phyloP scores from a whole-genome alignment of 805 yeast genomes.

The Candida maesae region DNA sequence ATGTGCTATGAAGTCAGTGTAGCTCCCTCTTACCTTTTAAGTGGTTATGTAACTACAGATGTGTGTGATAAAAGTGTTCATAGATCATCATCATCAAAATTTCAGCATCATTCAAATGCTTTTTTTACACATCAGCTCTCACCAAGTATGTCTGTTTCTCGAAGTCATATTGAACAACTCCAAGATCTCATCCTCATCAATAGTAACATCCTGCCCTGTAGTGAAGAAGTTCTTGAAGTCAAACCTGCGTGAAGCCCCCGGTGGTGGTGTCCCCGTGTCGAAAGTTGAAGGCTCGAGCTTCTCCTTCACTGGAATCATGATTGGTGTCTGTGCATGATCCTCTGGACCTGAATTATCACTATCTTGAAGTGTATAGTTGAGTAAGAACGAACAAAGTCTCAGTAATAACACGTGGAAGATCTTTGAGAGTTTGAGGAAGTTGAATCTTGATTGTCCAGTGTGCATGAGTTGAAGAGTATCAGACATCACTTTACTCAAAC shows the following conservation, averaged over 20 bases:
- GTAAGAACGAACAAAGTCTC: conserved; percentile 13
- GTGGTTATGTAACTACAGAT: no score
- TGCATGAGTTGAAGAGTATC: conserved; percentile 12
- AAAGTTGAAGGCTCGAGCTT: neutral
- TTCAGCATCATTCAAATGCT: no score
- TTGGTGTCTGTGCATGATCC: neutral
- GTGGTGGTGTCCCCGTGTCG: conserved; percentile 2
- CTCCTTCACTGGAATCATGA: neutral
- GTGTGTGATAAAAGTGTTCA: no score
- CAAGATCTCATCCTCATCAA: conserved; percentile 12
- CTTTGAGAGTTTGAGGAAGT: conserved; percentile 17
- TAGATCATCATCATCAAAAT: no score
- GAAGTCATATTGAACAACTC: conserved; percentile 16
- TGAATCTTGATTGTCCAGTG: conserved; percentile 10
- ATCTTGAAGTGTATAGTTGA: conserved; percentile 7
- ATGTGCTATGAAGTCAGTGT: no score
- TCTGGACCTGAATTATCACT: conserved; percentile 2
- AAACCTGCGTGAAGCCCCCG: conserved; percentile 3
- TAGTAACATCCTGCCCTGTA: conserved; percentile 7
- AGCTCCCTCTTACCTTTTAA: no score
- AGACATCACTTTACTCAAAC: conserved; percentile 8
- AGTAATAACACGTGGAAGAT: conserved; percentile 15
- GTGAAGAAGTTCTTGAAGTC: conserved; percentile 14
- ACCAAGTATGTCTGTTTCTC: conserved; percentile 3
- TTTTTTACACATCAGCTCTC: no score